Conservation (phyloP, 805 yeast genomes). For the Pichia insulana region DNA sequence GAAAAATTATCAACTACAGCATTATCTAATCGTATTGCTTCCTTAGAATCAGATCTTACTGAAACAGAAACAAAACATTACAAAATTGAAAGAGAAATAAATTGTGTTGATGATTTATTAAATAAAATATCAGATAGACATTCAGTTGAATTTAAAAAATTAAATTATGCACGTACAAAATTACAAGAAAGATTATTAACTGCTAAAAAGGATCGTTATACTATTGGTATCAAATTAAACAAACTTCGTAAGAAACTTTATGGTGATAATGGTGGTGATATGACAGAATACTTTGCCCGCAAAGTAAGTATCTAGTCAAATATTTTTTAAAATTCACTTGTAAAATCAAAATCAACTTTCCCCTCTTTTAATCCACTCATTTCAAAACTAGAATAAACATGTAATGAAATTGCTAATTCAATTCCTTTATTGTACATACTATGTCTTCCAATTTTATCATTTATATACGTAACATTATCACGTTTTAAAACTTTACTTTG, state of each 20-base stretch:
- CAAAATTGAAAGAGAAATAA: constrained; percentile 26
- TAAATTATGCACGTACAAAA: constrained; percentile 23
- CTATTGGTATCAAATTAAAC: constrained; percentile 23
- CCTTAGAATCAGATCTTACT: constrained; percentile 14
- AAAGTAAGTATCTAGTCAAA: constrained; percentile 30
- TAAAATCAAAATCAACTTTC: background rate
- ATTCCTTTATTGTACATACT: constrained; percentile 45
- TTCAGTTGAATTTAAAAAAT: constrained; percentile 20
- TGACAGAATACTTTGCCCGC: constrained; percentile 50
- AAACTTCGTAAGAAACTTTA: constrained; percentile 21
- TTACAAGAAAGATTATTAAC: constrained; percentile 22
- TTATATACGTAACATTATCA: constrained; percentile 54
- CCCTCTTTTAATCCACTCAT: background rate
- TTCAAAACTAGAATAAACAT: constrained; percentile 44
- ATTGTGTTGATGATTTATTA: constrained; percentile 22
- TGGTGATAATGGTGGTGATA: constrained; percentile 27
- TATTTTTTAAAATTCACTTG: background rate
- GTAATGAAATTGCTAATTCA: constrained; percentile 48
- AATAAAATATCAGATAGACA: constrained; percentile 3
- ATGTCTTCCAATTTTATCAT: constrained; percentile 60
- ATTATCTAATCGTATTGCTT: constrained; percentile 12
- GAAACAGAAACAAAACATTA: constrained; percentile 16
- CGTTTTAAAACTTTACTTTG: constrained; percentile 19
- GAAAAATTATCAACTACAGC: constrained; percentile 4
- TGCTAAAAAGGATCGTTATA: constrained; percentile 24